Base-by-base conservation (phyloP, 495 filamentous ascomycete genomes). In the Annulohypoxylon nitens region DNA sequence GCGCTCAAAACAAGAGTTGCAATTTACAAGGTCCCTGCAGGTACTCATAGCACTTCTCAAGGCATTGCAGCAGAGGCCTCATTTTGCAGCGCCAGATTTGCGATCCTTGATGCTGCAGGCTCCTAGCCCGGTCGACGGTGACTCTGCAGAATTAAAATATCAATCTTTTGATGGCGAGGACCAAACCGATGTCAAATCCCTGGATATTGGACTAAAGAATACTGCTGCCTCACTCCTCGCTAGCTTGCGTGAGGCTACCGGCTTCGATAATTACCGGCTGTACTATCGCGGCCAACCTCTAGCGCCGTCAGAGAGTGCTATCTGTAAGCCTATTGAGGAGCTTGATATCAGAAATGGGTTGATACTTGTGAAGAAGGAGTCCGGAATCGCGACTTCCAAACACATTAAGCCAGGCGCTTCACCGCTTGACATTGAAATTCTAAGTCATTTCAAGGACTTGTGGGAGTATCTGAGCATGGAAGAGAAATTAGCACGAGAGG, bases 361-460 rank as follows among this genome's bases (percentile, higher is more conserved):
- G 36, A 81, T 94, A 2, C 84, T 95, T 20, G 83, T 88, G 36
- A 85, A 83, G 57, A 79, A 79, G 25, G 84, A 85, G 39, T 73
- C 78, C 12, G 81, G 83, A 16, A 47, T 70, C 10, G 75, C 76
- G 6, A 72, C 72, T 10, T 76, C 78, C 14, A 65, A 66, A 16
- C 76, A 76, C 34, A 69, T 81, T 51, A 80, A 79, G 34, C 78
- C 80, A 20, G 83, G 80, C 2, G 81, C 83, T n/a, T 85, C 85
- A 11, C 81, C 81, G 12, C 84, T 95, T 7, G 92, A 97, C 70
- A 82, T 85, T 12, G 93, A 95, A 69, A 90, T 98, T 20, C 80
- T 97, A 63, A 88, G 90, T 64, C 93, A 97, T 79, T 97, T 97
- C 77, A 88, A 93, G 61, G 90, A 95, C 63, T 81, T 99, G 8